phyloP scores from a whole-genome alignment of 768 basidiomycete species.

The Thelephora ganbajun region DNA sequence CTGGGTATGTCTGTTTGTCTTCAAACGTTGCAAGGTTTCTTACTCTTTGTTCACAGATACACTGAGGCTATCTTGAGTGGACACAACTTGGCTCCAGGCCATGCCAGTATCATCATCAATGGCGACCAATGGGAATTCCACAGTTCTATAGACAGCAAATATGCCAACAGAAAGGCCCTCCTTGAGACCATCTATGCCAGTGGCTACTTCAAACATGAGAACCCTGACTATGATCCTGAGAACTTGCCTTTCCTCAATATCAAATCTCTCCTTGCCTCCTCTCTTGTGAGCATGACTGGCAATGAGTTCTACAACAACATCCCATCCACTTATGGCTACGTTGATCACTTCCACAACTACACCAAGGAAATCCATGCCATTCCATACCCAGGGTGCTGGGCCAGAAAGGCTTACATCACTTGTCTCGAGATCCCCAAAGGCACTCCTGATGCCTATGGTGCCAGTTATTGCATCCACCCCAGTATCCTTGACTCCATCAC shows the following conservation, averaged over 20 bases:
- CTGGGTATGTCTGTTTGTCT: too few species aligned
- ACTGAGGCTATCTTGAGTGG: conserved; percentile 15
- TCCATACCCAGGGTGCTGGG: conserved; percentile 15
- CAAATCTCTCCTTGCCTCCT: conserved; percentile 9
- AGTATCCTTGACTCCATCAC: too few species aligned
- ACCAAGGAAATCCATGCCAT: conserved; percentile 17
- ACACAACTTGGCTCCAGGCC: conserved; percentile 7
- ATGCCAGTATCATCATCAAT: conserved; percentile 15
- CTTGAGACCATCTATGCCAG: conserved; percentile 17
- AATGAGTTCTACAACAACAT: conserved; percentile 9
- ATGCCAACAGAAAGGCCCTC: conserved; percentile 11
- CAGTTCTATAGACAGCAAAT: conserved; percentile 14
- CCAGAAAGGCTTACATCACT: conserved; percentile 15
- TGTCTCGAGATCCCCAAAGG: conserved; percentile 9
- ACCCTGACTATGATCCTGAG: conserved; percentile 13
- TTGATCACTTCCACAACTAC: conserved; percentile 14
- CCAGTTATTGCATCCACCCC: conserved; percentile 18
- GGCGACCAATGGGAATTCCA: conserved; percentile 18
- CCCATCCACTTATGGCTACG: conserved; percentile 7
- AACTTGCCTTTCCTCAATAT: conserved; percentile 13
- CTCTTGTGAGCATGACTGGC: conserved; percentile 5
- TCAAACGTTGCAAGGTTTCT: too few species aligned
- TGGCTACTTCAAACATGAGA: conserved; percentile 14
- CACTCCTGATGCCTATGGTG: conserved; percentile 16
- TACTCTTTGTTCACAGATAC: conserved; percentile 13